A percentile compares a stretch with the other conserved stretches of the same genome.
phyloP scores from a whole-genome alignment of 257 asterid genomes.

The Solanum chilense region DNA sequence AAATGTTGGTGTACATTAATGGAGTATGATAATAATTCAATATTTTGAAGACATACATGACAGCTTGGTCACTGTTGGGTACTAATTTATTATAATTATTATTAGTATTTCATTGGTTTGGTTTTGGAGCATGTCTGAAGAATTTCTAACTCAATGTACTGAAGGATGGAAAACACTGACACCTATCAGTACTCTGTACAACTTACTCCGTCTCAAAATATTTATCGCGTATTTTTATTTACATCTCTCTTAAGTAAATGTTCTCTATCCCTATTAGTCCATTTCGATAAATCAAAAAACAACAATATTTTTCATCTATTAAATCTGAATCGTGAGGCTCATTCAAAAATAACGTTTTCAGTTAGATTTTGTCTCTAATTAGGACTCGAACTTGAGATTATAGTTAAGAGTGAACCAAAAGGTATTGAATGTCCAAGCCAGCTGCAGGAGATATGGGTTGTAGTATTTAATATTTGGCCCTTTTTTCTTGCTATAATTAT shows the following conservation, averaged over 20 bases:
- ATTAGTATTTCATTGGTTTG: not conserved
- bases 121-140: not conserved
- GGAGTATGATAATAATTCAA: not conserved
- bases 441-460: not conserved
- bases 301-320: too few species aligned
- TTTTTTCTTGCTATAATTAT: not conserved
- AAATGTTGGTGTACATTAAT: not conserved
- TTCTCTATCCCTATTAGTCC: fast-evolving
- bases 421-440: not conserved
- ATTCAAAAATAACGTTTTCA: not conserved
- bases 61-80: not conserved
- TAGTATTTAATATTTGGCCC: not conserved
- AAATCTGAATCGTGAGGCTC: fast-evolving
- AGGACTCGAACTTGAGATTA: not conserved
- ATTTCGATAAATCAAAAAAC: too few species aligned
- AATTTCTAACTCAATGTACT: not conserved
- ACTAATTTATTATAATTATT: not conserved
- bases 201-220: not conserved
- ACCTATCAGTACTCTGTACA: not conserved
- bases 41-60: not conserved
- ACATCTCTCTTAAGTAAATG: not conserved
- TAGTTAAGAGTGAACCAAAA: not conserved
- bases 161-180: not conserved
- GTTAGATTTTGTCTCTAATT: too few species aligned
- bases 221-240: not conserved